Evolutionary conservation across 2,329 filamentous ascomycete species (phyloP).

Genomic region (Ophiostoma sp.): DNA sequence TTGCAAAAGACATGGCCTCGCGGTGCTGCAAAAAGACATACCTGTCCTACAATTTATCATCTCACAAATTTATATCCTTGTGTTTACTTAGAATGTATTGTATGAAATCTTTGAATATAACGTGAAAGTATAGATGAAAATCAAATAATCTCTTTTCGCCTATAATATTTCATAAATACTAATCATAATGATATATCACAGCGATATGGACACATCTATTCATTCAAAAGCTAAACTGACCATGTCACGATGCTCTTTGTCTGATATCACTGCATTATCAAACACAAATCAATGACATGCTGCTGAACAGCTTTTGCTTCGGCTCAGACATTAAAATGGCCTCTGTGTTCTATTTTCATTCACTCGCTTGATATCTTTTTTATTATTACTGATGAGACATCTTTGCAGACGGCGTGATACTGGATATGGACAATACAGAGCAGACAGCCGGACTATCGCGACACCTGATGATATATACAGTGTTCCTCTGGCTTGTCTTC

Average conservation of each 20-base stretch:
- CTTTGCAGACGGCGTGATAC: neutral
- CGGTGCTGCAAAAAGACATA: neutral
- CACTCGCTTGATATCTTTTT: neutral
- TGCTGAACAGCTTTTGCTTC: no score
- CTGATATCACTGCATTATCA: no score
- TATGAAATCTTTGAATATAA: no score
- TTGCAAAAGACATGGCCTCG: constrained; percentile 5
- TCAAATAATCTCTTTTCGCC: no score
- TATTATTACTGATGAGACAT: neutral
- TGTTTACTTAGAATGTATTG: no score
- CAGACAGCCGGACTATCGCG: neutral
- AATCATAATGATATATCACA: no score
- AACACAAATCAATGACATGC: no score
- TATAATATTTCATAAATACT: no score
- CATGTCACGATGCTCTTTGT: neutral
- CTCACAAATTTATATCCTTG: no score
- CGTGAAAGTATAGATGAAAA: no score
- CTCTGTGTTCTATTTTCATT: neutral
- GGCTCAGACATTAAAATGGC: neutral
- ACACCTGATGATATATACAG: neutral
- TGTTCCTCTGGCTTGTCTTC: neutral
- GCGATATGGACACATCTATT: no score
- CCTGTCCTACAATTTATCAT: neutral
- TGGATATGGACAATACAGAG: neutral
- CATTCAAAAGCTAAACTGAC: neutral